phyloP scores from a whole-genome alignment of 1,139 yeast species.

The Yarrowia galli region DNA sequence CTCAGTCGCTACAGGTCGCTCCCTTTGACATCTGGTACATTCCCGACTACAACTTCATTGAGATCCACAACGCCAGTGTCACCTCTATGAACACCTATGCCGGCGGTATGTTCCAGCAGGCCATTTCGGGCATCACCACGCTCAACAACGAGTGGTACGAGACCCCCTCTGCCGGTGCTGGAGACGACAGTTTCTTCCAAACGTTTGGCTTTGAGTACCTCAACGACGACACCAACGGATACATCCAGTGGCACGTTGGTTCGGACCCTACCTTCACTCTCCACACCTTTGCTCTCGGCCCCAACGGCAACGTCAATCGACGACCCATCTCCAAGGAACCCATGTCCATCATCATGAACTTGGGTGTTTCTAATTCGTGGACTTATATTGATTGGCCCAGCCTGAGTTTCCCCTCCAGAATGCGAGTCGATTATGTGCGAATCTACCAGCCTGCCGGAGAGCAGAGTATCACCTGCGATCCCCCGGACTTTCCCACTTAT shows the following conservation, averaged over 20 bases:
- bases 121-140: conserved; percentile 75
- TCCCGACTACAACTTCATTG: conserved; percentile 77
- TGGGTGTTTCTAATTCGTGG: conserved; percentile 85
- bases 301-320: conserved; percentile 83
- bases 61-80: conserved; percentile 64
- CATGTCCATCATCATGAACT: conserved; percentile 77
- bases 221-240: conserved; percentile 71
- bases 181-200: conserved; percentile 60
- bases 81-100: conserved; percentile 77
- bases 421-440: conserved; percentile 78
- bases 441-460: conserved; percentile 71
- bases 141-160: conserved; percentile 81
- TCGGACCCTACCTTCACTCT: conserved; percentile 69
- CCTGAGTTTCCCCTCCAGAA: conserved; percentile 69
- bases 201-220: conserved; percentile 78
- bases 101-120: conserved; percentile 89
- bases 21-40: conserved; percentile 87
- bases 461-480: conserved; percentile 73
- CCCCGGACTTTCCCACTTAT: conserved; percentile 71
- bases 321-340: conserved; percentile 83
- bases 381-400: conserved; percentile 81
- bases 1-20: conserved; percentile 84
- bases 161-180: conserved; percentile 43
- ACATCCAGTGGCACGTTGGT: conserved; percentile 86
- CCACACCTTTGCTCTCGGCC: conserved; percentile 68